Conservation (phyloP, 2,329 filamentous ascomycete species). For the Fusarium sp. region DNA sequence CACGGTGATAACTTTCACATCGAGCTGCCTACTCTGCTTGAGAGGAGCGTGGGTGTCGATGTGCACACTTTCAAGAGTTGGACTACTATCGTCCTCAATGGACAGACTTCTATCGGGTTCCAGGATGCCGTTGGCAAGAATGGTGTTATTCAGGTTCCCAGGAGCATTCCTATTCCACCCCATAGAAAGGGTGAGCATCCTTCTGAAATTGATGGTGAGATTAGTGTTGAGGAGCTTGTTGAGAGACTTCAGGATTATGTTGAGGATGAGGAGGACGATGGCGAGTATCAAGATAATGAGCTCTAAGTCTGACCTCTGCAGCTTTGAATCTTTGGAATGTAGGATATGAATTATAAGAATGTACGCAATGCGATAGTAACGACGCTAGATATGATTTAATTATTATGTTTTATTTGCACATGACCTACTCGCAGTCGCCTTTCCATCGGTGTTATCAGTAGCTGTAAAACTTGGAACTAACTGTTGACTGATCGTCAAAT, state of each 20-base stretch:
- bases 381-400: too few species aligned
- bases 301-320: constrained; percentile 25
- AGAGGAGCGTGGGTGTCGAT: constrained; percentile 77
- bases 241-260: constrained; percentile 50
- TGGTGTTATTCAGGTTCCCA: constrained; percentile 85
- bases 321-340: too few species aligned
- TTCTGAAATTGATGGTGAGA: constrained; percentile 31
- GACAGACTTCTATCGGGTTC: constrained; percentile 73
- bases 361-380: too few species aligned
- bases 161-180: constrained; percentile 81
- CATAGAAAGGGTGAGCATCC: constrained; percentile 55
- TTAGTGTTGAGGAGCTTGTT: constrained; percentile 50
- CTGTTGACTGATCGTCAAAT: too few species aligned
- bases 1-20: constrained; percentile 63
- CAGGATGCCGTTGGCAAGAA: constrained; percentile 81
- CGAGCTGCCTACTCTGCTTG: constrained; percentile 79
- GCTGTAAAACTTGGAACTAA: too few species aligned
- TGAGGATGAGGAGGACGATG: constrained; percentile 17
- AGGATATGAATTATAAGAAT: background rate
- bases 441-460: too few species aligned
- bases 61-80: constrained; percentile 76
- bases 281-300: constrained; percentile 26
- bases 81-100: constrained; percentile 81
- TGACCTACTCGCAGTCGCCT: too few species aligned
- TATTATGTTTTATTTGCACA: too few species aligned